Percentiles rank a stretch among this genome's conserved stretches.
Evolutionary conservation across 495 filamentous ascomycete species (phyloP).

Genomic region (Tirmania nivea): DNA sequence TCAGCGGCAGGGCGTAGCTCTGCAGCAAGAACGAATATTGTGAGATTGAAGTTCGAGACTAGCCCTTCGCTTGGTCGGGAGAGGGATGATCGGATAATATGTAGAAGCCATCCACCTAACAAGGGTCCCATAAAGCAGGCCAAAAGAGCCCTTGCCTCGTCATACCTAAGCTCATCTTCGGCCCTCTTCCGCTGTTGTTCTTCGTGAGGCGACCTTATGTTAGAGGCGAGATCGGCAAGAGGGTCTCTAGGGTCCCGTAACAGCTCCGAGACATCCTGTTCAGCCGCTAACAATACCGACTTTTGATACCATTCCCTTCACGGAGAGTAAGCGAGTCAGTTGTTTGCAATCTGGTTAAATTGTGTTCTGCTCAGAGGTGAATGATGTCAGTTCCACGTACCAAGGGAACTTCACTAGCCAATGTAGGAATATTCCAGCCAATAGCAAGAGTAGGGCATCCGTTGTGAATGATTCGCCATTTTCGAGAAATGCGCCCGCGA

Average conservation of each 20-base stretch:
- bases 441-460: constrained; percentile 54
- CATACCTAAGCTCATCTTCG: constrained; percentile 41
- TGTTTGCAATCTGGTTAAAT: too few species aligned
- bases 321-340: constrained; percentile 2
- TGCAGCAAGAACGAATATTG: constrained; percentile 76
- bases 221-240: neutral
- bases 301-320: constrained; percentile 74
- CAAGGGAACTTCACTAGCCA: constrained; percentile 85
- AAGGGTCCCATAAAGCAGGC: constrained; percentile 63
- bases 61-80: constrained; percentile 66
- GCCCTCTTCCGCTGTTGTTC: constrained; percentile 23
- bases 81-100: constrained; percentile 50
- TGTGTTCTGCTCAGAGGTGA: too few species aligned
- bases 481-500: constrained; percentile 65
- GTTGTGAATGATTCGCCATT: constrained; percentile 67
- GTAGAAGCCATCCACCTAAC: constrained; percentile 56
- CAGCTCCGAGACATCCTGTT: constrained; percentile 5
- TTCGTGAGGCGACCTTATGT: constrained; percentile 4
- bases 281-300: constrained; percentile 32
- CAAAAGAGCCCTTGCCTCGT: constrained; percentile 51
- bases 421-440: constrained; percentile 73
- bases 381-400: constrained; percentile 25
- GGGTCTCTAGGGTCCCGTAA: neutral
- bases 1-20: constrained; percentile 67
- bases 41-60: constrained; percentile 79